Evolutionary conservation across 2,329 filamentous ascomycete genomes (phyloP), one percentile per base, ranked within the genome.

Genomic region (Graphilbum fragrans): DNA sequence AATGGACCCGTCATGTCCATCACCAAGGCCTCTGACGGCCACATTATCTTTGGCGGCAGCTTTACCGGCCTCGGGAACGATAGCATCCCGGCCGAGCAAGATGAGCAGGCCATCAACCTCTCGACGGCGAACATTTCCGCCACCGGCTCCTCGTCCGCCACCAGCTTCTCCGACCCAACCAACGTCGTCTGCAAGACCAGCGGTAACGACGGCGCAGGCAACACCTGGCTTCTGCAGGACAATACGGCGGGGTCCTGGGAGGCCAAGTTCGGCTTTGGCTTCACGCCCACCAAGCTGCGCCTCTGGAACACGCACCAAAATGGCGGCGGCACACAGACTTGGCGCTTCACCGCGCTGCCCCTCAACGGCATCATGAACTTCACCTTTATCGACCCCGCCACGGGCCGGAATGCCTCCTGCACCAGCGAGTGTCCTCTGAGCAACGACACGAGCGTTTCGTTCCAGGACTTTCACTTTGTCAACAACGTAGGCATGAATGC

Each of bases 281-380:
- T 94, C 57, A 69, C 80, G 50, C 93, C 92, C 1, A 90, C 86
- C 10, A 93, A 86, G 59, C 62, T 98, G 45, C 78, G 86, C 41
- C 66, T 98, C 20, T 86, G 83, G 68, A 98, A 98, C 62, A 92
- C 90, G 3, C 78, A 84, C 51, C 70, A 78, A 40, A 77, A 92
- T 52, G 86, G 84, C 39, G 80, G 87, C 49, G 88, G 92, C 23
- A 94, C 88, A 23, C 84, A 85, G 63, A 84, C 82, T 0, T 98
- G 86, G 65, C 78, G 87, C 44, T 93, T 86, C 56, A 86, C 85
- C 19, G 85, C 87, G 17, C 66, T 90, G 44, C 88, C 90, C 5
- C 77, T 90, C 53, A 80, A 84, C 47, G 92, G 92, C 40, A 95
- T 98, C 57, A 85, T 98, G 79, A 95, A 96, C 61, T 72, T 98